Conservation (phyloP, 345 rosid genomes). For the Hevea brasiliensis region DNA sequence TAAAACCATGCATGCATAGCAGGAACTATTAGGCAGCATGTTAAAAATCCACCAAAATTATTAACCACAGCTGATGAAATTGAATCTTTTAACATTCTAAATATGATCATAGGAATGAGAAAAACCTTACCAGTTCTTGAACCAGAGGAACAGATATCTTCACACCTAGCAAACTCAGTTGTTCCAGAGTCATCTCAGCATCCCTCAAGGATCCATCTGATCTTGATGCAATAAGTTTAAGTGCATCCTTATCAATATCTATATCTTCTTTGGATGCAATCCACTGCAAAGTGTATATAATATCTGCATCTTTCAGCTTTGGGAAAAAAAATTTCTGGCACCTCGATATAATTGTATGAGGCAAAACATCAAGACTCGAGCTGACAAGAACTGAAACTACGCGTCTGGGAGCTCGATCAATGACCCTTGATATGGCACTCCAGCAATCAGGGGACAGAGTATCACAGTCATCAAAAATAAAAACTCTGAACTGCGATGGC, state of each 20-base stretch:
- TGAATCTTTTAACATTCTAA: neutral
- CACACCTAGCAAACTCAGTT: conserved; percentile 85
- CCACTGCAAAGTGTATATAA: conserved; percentile 69
- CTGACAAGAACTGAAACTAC: conserved; percentile 82
- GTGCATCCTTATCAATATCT: conserved; percentile 72
- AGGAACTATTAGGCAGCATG: neutral
- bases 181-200: conserved; percentile 95
- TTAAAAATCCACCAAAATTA: neutral
- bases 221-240: conserved; percentile 88
- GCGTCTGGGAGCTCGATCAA: conserved; percentile 77
- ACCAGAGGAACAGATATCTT: conserved; percentile 79
- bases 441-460: conserved; percentile 75
- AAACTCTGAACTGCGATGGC: conserved; percentile 59
- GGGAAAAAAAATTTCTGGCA: conserved; percentile 98
- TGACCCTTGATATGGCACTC: conserved; percentile 74
- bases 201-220: conserved; percentile 98
- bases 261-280: conserved; percentile 72
- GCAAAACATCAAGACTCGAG: conserved; percentile 85
- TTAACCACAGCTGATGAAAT: neutral
- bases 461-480: conserved; percentile 85
- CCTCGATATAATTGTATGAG: conserved; percentile 86
- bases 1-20: conserved; percentile 1
- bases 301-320: conserved; percentile 86
- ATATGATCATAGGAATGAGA: conserved; percentile 5
- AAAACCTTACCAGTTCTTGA: conserved; percentile 82